Evolutionary conservation across 2,329 filamentous ascomycete genomes (phyloP).

Genomic region (Ceratocystis ficicola): DNA sequence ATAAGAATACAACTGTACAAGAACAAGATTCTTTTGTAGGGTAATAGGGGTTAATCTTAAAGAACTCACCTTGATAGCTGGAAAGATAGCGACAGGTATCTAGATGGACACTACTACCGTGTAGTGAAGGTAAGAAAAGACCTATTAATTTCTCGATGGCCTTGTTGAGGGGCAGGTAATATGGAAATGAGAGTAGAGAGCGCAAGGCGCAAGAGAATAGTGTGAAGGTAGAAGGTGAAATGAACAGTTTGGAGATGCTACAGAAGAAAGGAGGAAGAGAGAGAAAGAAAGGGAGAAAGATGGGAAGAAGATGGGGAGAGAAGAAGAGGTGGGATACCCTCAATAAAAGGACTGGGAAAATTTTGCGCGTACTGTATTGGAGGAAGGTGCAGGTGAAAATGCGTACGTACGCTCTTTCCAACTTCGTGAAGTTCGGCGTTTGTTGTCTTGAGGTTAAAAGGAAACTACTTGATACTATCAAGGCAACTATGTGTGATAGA

Average conservation of each 20-base stretch:
- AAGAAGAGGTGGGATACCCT: constrained; percentile 26
- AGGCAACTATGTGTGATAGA: neutral
- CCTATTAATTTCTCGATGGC: constrained; percentile 3
- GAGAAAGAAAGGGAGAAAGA: constrained; percentile 14
- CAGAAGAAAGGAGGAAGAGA: constrained; percentile 2
- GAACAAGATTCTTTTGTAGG: neutral
- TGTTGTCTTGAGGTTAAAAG: neutral
- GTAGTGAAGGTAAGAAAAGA: constrained; percentile 8
- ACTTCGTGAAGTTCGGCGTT: constrained; percentile 2
- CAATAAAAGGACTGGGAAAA: constrained; percentile 15
- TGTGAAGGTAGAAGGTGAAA: constrained; percentile 10
- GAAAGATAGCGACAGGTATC: constrained; percentile 12
- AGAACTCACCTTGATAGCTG: neutral
- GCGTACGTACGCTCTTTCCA: constrained; percentile 9
- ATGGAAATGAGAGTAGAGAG: constrained; percentile 12
- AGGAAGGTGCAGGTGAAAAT: neutral
- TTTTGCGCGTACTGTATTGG: constrained; percentile 3
- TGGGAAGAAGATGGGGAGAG: constrained; percentile 24
- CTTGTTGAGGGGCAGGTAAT: constrained; percentile 6
- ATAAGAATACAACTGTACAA: neutral
- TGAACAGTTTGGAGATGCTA: constrained; percentile 12
- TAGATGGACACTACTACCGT: constrained; percentile 13
- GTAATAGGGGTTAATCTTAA: neutral
- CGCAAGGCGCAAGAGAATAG: constrained; percentile 9
- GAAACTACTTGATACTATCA: neutral